Conservation (phyloP, 306 rosid species). For the Cucumis cinereus region DNA sequence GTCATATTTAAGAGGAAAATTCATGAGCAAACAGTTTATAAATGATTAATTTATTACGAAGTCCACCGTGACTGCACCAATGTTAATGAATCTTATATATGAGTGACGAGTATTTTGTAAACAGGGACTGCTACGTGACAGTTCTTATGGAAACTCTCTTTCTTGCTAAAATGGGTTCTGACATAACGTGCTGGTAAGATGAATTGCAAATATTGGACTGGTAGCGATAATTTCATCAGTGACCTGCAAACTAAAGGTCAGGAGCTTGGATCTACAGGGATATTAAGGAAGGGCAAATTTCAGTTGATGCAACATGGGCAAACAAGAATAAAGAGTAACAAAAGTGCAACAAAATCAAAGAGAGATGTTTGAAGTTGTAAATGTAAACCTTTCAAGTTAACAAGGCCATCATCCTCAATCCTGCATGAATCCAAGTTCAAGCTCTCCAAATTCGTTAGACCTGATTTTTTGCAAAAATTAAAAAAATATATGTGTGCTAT, state of each 20-base stretch:
- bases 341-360: neutral
- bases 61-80: neutral
- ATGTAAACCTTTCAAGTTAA: constrained; percentile 57
- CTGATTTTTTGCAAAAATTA: constrained; percentile 22
- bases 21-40: neutral
- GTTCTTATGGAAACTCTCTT: neutral
- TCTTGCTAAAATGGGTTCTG: neutral
- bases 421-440: constrained; percentile 84
- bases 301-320: neutral
- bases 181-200: neutral
- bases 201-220: neutral
- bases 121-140: neutral
- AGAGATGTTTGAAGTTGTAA: constrained; percentile 8
- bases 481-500: neutral
- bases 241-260: neutral
- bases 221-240: neutral
- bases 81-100: neutral
- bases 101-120: neutral
- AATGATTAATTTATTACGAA: neutral
- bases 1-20: neutral
- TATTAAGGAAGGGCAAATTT: neutral
- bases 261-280: neutral
- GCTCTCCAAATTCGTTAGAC: constrained; percentile 68
- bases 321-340: neutral
- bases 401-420: constrained; percentile 73